phyloP scores from a whole-genome alignment of 495 filamentous ascomycete genomes.

The Aspergillus asperescens region DNA sequence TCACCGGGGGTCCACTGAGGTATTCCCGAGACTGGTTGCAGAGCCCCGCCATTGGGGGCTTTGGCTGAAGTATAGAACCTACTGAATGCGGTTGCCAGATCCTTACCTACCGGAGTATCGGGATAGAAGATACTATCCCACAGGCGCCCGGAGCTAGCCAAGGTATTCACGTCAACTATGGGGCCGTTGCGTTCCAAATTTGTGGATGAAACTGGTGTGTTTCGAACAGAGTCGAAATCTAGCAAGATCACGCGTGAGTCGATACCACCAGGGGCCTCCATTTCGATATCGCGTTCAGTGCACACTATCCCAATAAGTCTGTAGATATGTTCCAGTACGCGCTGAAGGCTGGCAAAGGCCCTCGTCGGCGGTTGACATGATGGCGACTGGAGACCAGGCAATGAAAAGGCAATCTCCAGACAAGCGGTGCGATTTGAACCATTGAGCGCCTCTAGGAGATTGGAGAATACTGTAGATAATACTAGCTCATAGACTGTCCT shows the following conservation, averaged over 20 bases:
- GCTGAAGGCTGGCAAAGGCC: constrained; percentile 59
- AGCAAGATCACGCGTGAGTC: constrained; percentile 73
- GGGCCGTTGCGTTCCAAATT: constrained; percentile 46
- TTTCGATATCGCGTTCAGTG: constrained; percentile 53
- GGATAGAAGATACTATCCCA: constrained; percentile 71
- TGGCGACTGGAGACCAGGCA: constrained; percentile 38
- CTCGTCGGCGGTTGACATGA: constrained; percentile 43
- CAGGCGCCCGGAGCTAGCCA: constrained; percentile 56
- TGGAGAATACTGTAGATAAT: constrained; percentile 30
- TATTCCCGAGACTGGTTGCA: constrained; percentile 29
- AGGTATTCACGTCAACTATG: constrained; percentile 58
- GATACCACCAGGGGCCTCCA: constrained; percentile 65
- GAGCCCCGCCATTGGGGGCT: constrained; percentile 19
- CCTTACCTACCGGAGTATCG: constrained; percentile 53
- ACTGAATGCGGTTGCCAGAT: constrained; percentile 29
- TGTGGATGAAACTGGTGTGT: constrained; percentile 10
- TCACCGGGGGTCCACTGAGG: constrained; percentile 23
- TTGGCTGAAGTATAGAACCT: constrained; percentile 19
- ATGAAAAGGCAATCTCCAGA: constrained; percentile 42
- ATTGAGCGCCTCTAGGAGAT: constrained; percentile 25
- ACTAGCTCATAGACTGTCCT: constrained; percentile 38
- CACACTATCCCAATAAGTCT: constrained; percentile 65
- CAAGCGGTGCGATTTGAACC: constrained; percentile 27
- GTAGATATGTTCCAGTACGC: constrained; percentile 71
- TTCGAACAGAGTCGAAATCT: constrained; percentile 48